phyloP scores from a whole-genome alignment of 2,329 filamentous ascomycete species.

The Celoporthe dispersa region DNA sequence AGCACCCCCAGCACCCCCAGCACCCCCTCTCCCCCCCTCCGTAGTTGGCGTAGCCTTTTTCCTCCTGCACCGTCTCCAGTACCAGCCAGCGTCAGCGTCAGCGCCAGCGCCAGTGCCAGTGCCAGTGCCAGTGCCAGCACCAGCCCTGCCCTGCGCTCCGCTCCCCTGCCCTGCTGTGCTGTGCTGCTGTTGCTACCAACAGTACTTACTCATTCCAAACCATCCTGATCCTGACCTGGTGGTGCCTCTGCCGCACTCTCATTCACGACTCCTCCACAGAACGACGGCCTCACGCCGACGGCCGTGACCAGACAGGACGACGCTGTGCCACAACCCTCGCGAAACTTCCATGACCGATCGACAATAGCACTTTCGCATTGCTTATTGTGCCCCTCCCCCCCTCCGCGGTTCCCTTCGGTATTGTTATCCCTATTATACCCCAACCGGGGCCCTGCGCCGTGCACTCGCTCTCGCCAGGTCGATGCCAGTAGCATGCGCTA shows the following conservation, averaged over 20 bases:
- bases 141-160: background rate
- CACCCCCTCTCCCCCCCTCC: background rate
- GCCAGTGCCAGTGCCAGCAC: background rate
- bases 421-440: constrained; percentile 10
- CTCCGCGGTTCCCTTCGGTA: background rate
- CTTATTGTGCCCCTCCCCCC: background rate
- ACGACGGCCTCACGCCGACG: constrained; percentile 7
- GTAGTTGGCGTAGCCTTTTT: background rate
- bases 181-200: constrained; percentile 12
- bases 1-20: background rate
- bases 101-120: background rate
- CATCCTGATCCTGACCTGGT: constrained; percentile 17
- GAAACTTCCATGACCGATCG: background rate
- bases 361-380: constrained; percentile 4
- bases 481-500: constrained; percentile 16
- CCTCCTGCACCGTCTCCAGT: background rate
- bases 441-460: background rate
- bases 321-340: background rate
- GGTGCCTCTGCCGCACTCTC: background rate
- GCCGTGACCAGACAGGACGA: background rate
- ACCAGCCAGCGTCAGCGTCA: too few species aligned
- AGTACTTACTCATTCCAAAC: constrained; percentile 14
- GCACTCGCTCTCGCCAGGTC: background rate
- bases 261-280: background rate
- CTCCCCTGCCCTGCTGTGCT: background rate